Evolutionary conservation across 2,329 filamentous ascomycete species (phyloP), one percentile per base, ranked within the genome.

Genomic region (Diaporthe australafricana): DNA sequence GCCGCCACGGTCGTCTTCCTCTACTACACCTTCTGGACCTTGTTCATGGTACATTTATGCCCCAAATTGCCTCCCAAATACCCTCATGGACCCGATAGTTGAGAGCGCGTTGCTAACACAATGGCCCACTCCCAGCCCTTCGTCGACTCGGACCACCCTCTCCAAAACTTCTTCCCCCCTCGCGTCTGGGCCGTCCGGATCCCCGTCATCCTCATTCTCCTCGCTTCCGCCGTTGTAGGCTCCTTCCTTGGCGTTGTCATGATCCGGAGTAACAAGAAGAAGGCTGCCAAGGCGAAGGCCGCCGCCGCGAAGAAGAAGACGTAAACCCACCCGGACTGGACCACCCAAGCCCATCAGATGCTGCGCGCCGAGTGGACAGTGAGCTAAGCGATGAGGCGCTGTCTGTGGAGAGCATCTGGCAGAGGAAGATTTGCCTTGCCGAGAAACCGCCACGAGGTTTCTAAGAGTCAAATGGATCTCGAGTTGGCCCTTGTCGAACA

Each of bases 121-220:
- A n/a, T n/a, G 22, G 48, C 7, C 27, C 45, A 68, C 42, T 56
- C 63, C 75, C 77, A 99, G 96, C 96, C 96, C 81, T 99, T 99
- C 83, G 96, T 99, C 84, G 96, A 99, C 83, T 90, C 93, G 71
- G 94, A 94, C 81, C 96, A 99, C 83, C 92, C 94, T 71, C 92
- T 98, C 72, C 96, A 99, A 82, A 93, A 93, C 82, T 89, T 98
- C 86, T 99, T 99, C 87, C 96, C 94, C 74, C 96, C 96, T 57
- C 95, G 96, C 82, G 95, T 98, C 81, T 99, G 96, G 96, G 96
- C 96, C 73, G 98, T 99, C 81, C 95, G 96, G 82, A 96, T 99
- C 80, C 96, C 96, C 77, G 96, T 99, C 78, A 98, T 99, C 81
- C 91, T 99, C 77, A 92, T 98, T 75, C 91, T 99, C 57, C 88